Evolutionary conservation across 495 filamentous ascomycete species (phyloP).

Genomic region (Mytilinidion resinicola): DNA sequence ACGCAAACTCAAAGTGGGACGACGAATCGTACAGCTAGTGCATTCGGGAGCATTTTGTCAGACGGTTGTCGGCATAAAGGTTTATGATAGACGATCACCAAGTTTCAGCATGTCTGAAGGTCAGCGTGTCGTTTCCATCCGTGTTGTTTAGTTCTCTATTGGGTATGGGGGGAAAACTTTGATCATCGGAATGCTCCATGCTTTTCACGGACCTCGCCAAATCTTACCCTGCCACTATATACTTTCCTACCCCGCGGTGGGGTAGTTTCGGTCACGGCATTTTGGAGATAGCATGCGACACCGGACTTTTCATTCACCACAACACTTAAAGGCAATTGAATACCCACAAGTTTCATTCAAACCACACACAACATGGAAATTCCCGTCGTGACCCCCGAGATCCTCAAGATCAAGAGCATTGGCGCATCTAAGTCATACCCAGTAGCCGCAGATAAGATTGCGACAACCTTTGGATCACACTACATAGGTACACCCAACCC

Average conservation of each 20-base stretch:
- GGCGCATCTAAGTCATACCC: conserved; percentile 13
- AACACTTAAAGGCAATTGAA: neutral
- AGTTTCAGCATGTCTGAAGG: neutral
- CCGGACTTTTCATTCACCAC: neutral
- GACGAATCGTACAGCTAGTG: conserved; percentile 16
- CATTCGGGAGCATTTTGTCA: neutral
- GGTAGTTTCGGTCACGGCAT: neutral
- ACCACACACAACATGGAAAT: conserved; percentile 27
- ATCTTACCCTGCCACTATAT: too few relatives aligned
- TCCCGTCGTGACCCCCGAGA: conserved; percentile 22
- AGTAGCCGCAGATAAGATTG: conserved; percentile 48
- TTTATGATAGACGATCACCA: conserved; percentile 1
- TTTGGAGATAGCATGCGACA: neutral
- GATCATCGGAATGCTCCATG: neutral
- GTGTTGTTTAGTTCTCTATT: neutral
- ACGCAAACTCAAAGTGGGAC: conserved; percentile 21
- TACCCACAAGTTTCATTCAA: neutral
- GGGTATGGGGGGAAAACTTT: neutral
- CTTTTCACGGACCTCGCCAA: neutral
- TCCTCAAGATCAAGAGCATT: conserved; percentile 22
- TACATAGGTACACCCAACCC: conserved; percentile 51
- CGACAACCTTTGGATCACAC: conserved; percentile 62
- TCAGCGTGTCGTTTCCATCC: conserved; percentile 1
- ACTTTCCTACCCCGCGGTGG: too few relatives aligned
- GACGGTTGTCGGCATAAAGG: neutral